Evolutionary conservation across 2,329 filamentous ascomycete species (phyloP).

Genomic region (Ophiostoma australiae): DNA sequence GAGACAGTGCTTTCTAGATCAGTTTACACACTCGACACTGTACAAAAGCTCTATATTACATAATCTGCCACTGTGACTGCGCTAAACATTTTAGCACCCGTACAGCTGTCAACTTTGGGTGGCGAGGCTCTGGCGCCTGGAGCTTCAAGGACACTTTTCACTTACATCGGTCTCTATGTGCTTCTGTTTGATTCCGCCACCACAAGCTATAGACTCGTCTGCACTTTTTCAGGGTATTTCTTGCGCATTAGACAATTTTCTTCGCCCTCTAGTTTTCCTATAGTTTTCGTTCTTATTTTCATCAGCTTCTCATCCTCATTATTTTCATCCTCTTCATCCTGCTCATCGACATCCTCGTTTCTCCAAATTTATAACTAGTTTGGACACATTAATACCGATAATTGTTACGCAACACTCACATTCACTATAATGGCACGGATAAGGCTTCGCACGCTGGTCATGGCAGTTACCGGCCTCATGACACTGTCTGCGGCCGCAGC

Average conservation of each 20-base stretch:
- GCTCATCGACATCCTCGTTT: background rate
- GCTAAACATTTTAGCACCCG: background rate
- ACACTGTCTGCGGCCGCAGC: background rate
- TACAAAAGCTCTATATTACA: background rate
- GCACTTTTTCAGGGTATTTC: background rate
- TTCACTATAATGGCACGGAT: conserved; percentile 3
- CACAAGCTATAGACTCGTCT: background rate
- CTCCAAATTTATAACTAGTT: background rate
- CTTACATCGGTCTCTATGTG: background rate
- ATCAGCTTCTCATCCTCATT: background rate
- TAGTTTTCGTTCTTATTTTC: background rate
- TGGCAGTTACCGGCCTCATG: background rate
- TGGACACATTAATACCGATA: background rate
- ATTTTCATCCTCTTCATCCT: background rate
- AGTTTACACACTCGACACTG: background rate
- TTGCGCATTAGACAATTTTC: background rate
- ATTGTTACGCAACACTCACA: background rate
- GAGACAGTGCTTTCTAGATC: background rate
- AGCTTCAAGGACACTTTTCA: conserved; percentile 13
- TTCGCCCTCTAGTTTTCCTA: background rate
- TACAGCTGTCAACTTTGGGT: conserved; percentile 16
- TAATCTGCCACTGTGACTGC: background rate
- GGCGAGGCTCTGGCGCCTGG: conserved; percentile 23
- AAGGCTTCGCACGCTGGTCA: background rate
- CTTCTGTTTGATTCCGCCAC: background rate